Evolutionary conservation across 1,284 basidiomycete genomes (phyloP).

Genomic region (Inonotus hispidus): DNA sequence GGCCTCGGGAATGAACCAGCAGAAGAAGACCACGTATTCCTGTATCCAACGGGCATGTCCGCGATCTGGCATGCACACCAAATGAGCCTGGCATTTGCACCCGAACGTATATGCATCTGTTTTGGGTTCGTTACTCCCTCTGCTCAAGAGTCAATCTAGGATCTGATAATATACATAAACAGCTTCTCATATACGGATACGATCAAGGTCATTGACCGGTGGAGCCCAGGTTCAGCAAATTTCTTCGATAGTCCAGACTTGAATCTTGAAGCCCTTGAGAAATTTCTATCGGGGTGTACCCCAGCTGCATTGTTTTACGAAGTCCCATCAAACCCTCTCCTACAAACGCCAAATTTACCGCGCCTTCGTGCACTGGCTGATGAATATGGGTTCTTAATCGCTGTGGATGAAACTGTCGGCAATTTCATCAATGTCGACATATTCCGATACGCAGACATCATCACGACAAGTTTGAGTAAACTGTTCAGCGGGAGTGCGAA

Average conservation of each 20-base stretch:
- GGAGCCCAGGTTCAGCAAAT: slow-evolving; percentile 94
- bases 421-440: slow-evolving; percentile 97
- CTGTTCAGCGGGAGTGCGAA: slow-evolving; percentile 94
- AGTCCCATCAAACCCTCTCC: slow-evolving; percentile 91
- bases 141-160: not conserved
- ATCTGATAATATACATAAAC: slow-evolving; percentile 18
- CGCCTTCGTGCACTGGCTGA: slow-evolving; percentile 81
- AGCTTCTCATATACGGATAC: slow-evolving; percentile 97
- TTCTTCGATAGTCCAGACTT: slow-evolving; percentile 75
- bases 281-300: slow-evolving; percentile 46
- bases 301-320: slow-evolving; percentile 72
- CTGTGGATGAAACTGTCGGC: slow-evolving; percentile 94
- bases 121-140: slow-evolving; percentile 50
- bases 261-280: slow-evolving; percentile 74
- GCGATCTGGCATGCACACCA: slow-evolving; percentile 92
- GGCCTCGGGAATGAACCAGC: slow-evolving; percentile 49
- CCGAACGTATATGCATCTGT: slow-evolving; percentile 71
- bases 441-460: slow-evolving; percentile 83
- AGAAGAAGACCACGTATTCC: slow-evolving; percentile 84
- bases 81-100: slow-evolving; percentile 44
- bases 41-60: slow-evolving; percentile 87
- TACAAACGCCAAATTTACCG: slow-evolving; percentile 77
- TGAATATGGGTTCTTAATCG: slow-evolving; percentile 82
- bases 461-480: slow-evolving; percentile 93
- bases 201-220: slow-evolving; percentile 94